Conservation (phyloP, 495 filamentous ascomycete genomes). For the Aeminium ludgeri region DNA sequence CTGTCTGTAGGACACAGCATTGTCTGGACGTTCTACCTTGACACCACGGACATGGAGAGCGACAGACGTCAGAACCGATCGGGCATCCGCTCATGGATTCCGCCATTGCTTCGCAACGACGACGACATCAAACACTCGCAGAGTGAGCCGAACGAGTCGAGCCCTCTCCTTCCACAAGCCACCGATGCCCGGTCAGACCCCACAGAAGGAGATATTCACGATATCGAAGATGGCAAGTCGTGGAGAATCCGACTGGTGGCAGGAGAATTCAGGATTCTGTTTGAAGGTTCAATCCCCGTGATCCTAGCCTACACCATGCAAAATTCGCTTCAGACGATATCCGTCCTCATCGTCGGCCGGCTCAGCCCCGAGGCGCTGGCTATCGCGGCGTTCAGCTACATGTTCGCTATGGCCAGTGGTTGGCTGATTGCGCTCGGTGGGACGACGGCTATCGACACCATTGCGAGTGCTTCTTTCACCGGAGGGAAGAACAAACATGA, state of each 20-base stretch:
- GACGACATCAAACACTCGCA: no score
- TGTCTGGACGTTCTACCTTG: no score
- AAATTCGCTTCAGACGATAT: slow-evolving; percentile 73
- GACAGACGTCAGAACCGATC: no score
- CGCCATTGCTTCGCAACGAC: no score
- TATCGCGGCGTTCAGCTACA: slow-evolving; percentile 73
- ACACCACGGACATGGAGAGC: no score
- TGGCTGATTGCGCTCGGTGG: slow-evolving; percentile 90
- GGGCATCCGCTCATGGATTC: no score
- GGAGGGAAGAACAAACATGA: slow-evolving; percentile 68
- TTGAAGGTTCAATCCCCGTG: slow-evolving; percentile 57
- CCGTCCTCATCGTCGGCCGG: slow-evolving; percentile 69
- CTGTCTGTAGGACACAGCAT: no score
- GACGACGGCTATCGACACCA: slow-evolving; percentile 76
- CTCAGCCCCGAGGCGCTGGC: slow-evolving; percentile 67
- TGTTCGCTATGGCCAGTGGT: slow-evolving; percentile 84
- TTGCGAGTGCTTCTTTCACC: slow-evolving; percentile 75
- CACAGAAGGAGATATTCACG: slow-evolving; percentile 19
- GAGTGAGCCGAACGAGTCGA: no score
- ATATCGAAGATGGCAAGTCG: slow-evolving; percentile 16
- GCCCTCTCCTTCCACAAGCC: slow-evolving; percentile 17
- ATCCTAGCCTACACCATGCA: slow-evolving; percentile 82
- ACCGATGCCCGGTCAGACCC: slow-evolving; percentile 8
- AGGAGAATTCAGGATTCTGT: slow-evolving; percentile 49
- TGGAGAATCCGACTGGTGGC: slow-evolving; percentile 26